Base-by-base conservation (phyloP, 257 asterid genomes). In the Plantago ovata region DNA sequence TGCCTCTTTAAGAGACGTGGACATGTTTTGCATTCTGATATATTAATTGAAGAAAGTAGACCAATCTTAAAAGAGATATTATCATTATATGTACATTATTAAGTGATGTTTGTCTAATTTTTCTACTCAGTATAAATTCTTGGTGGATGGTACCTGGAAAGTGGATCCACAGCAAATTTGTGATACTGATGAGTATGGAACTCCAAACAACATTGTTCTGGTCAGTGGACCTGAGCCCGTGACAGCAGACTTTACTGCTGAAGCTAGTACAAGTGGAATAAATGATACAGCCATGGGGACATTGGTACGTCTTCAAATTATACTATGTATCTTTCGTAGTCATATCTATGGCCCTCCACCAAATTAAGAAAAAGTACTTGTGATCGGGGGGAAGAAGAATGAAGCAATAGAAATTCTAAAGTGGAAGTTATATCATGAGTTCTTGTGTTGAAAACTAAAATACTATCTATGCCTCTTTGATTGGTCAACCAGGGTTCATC, bases 141-240 rank as follows among this genome's bases (percentile, higher is more conserved):
- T 85, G 65, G 88, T 82, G 15, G 95, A 85, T 67, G 88, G 81
- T 18, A 22, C 65, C 22, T 85, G 95, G 95, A 70, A 53, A 68
- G 77, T 76, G 1, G 86, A 85, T 59, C 79, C 75, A 70, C 83
- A 78, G 56, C 86, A 78, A 57, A 65, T 59, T 28, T 82, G 85
- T 61, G 74, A 69, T 62, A 64, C 65, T 16, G 86, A 82, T 61
- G 81, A 75, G 65, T 64, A 65, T 57, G 87, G 90, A 68, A 65
- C 63, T 53, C 60, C 74, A 22, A 80, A 74, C 78, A 85, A 85
- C 62, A 14, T 80, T 40, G 64, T 80, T 51, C 38, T 74, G 41
- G 88, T 78, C 11, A 50, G 65, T 22, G 77, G 70, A 56, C 39
- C 72, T 9, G 75, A 55, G 42, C 33, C 61, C 20, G 42, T 51